Conservation (phyloP, 2,329 filamentous ascomycete species). For the Thermoascus crustaceus region DNA sequence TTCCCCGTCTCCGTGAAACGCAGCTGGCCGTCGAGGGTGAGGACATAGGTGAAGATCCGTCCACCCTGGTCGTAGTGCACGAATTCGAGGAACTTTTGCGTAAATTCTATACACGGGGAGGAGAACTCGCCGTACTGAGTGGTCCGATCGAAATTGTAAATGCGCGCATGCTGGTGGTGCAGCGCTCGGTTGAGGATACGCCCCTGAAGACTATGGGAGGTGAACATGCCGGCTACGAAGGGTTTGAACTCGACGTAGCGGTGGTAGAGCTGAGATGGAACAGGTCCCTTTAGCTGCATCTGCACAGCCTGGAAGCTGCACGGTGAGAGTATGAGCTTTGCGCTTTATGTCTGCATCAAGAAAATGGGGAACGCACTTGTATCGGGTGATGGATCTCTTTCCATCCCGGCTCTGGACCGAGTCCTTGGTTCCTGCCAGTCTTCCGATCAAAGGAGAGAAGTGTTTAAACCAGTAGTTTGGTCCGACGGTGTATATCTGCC, state of each 20-base stretch:
- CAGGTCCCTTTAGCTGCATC: slow-evolving; percentile 76
- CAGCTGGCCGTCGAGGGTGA: slow-evolving; percentile 77
- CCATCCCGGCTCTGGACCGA: slow-evolving; percentile 48
- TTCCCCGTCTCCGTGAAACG: slow-evolving; percentile 94
- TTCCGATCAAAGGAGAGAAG: slow-evolving; percentile 80
- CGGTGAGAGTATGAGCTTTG: background rate
- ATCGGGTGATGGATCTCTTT: slow-evolving; percentile 57
- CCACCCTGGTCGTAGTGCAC: slow-evolving; percentile 79
- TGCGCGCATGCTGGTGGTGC: slow-evolving; percentile 78
- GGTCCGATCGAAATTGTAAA: slow-evolving; percentile 77
- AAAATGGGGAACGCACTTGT: slow-evolving; percentile 55
- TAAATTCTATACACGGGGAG: slow-evolving; percentile 60
- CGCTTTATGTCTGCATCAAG: background rate
- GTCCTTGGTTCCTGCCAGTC: slow-evolving; percentile 65
- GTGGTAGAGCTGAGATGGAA: slow-evolving; percentile 74
- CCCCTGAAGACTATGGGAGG: slow-evolving; percentile 65
- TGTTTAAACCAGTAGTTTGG: slow-evolving; percentile 73
- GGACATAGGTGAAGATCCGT: slow-evolving; percentile 82
- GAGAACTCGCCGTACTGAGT: slow-evolving; percentile 66
- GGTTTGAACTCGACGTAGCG: slow-evolving; percentile 89
- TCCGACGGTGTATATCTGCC: slow-evolving; percentile 70
- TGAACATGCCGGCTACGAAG: slow-evolving; percentile 85
- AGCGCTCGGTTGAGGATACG: slow-evolving; percentile 74
- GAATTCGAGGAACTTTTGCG: slow-evolving; percentile 74
- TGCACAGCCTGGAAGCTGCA: slow-evolving; percentile 93